Base-by-base conservation (phyloP, 345 rosid genomes). In the Fremontodendron californicum region DNA sequence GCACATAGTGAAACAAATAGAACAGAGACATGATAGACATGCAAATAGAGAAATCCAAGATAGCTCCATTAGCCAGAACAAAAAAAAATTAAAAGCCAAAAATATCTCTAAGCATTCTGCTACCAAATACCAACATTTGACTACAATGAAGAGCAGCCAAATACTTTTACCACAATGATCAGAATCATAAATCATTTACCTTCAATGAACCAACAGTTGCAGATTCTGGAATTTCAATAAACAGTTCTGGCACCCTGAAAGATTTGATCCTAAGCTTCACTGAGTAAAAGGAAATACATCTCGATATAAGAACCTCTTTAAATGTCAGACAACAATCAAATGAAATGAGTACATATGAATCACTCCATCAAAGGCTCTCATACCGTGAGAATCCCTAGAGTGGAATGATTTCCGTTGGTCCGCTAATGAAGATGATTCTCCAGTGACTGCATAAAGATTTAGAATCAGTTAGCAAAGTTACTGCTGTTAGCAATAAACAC, bases 231-330 rank as follows among this genome's bases (percentile, higher is more conserved):
- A 92, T 75, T 84, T 93, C 97, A 79, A 96, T 87, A 80, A 91
- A 86, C 60, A 96, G 89, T 85, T 96, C 98, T 12, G 99, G 99
- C 80, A 96, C 97, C 75, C 82, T 85, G 78, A 96, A 93, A 58
- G 99, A 96, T 83, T 92, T 89, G 86, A 96, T 96, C 87, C 94
- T 89, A 77, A 96, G 89, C 83, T 92, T 96, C 88, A 93, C 99
- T 93, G 92, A 61, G 81, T 72, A 81, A 79, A 80, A 60, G 81
- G 62, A 80, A 82, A 71, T 75, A 69, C 71, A 79, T 31, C 63
- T 75, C 79, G 35, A 15, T 60, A 78, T 84, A 72, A 84, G 83
- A 81, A 80, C 60, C 69, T 75, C 79, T 74, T 52, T 80, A 68
- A 68, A 67, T 75, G 75, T 73, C 81, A 75, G 35, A 80, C 73